These are phyloP conservation scores for Gloeophyllum trabeum DNA, from an alignment of 768 basidiomycete genomes.

Conservation along the genomic window DNA sequence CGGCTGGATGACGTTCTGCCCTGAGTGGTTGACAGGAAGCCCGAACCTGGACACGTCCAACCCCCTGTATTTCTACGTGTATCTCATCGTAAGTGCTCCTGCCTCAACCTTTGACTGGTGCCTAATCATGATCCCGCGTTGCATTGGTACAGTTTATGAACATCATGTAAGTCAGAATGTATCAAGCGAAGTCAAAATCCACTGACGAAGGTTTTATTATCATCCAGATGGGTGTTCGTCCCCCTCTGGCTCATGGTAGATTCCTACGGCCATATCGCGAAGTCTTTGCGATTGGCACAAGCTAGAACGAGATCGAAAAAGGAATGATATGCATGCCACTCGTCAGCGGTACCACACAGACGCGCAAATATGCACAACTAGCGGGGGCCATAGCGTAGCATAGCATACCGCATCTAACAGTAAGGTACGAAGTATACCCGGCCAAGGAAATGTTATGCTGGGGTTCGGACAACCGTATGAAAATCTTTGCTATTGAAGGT, in stretches of 20 bases:
- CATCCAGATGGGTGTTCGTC: constrained; percentile 64
- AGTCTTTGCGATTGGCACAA: constrained; percentile 34
- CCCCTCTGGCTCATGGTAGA: constrained; percentile 71
- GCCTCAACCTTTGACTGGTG: neutral
- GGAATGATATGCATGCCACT: constrained; percentile 4
- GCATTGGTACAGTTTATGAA: constrained; percentile 70
- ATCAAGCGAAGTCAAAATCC: neutral
- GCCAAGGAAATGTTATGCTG: too few relatives aligned
- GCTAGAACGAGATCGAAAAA: constrained; percentile 11
- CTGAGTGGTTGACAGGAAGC: constrained; percentile 75
- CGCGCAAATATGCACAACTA: too few relatives aligned
- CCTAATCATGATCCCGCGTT: neutral
- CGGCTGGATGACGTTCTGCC: constrained; percentile 85
- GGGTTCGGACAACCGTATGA: too few relatives aligned
- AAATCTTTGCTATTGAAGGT: too few relatives aligned
- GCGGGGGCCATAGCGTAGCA: too few relatives aligned
- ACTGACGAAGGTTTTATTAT: constrained; percentile 1
- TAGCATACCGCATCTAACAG: too few relatives aligned
- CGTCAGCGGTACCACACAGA: too few relatives aligned
- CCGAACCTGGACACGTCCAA: constrained; percentile 65
- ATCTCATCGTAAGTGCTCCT: constrained; percentile 49
- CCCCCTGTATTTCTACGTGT: constrained; percentile 65
- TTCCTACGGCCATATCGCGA: constrained; percentile 62
- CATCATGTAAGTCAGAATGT: constrained; percentile 40
- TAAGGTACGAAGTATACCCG: too few relatives aligned